A percentile compares a stretch with the other conserved stretches of the same genome.
phyloP scores from a whole-genome alignment of 352 stramenopile genomes.

The Lagenidium giganteum region DNA sequence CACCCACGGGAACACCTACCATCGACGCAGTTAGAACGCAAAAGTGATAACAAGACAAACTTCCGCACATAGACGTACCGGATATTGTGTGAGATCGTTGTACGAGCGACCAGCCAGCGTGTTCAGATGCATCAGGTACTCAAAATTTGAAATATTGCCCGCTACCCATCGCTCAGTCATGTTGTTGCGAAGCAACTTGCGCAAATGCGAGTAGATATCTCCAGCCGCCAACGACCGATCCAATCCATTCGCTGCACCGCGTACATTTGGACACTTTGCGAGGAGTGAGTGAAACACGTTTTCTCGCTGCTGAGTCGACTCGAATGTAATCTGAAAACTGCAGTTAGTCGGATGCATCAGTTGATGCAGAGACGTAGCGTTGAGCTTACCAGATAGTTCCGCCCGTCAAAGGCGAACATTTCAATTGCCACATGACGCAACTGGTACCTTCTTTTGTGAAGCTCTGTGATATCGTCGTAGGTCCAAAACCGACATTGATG shows the following conservation, averaged over 20 bases:
- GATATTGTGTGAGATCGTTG: constrained; percentile 98
- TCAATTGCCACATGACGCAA: constrained; percentile 69
- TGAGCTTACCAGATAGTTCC: constrained; percentile 65
- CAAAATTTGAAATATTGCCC: constrained; percentile 86
- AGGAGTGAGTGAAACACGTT: constrained; percentile 73
- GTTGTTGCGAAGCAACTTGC: constrained; percentile 63
- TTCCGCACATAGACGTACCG: constrained; percentile 31
- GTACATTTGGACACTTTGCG: constrained; percentile 64
- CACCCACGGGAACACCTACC: constrained; percentile 95
- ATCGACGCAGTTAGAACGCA: not conserved
- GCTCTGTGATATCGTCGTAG: constrained; percentile 68
- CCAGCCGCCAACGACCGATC: constrained; percentile 34
- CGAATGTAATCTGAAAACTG: constrained; percentile 49
- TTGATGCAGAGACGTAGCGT: not conserved
- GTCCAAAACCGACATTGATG: constrained; percentile 72
- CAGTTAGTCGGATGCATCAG: not conserved
- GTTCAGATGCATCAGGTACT: constrained; percentile 97
- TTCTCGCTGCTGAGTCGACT: constrained; percentile 54
- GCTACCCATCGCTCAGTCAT: constrained; percentile 78
- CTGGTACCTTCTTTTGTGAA: constrained; percentile 75
- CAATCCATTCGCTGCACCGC: constrained; percentile 55
- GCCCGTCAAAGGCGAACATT: constrained; percentile 66
- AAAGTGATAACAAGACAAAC: not conserved
- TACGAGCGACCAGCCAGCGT: constrained; percentile 94
- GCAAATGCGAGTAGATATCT: constrained; percentile 63